Percentiles rank a stretch among this genome's conserved stretches.
phyloP scores from a whole-genome alignment of 208 protist genomes.

The Leishmania arabica region DNA sequence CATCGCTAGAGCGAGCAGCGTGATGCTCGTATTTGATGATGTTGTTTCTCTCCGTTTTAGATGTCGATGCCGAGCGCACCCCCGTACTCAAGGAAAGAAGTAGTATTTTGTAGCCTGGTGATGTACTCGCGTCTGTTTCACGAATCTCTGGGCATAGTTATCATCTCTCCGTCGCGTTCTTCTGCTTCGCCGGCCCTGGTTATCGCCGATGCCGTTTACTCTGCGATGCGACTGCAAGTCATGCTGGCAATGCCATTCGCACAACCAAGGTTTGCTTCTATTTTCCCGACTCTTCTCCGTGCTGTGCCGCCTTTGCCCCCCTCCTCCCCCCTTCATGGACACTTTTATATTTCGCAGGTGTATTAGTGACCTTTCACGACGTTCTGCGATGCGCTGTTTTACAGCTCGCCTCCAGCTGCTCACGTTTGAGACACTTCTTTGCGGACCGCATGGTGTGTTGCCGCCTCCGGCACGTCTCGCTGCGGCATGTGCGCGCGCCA shows the following conservation, averaged over 20 bases:
- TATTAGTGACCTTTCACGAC: neutral
- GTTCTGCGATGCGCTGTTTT: constrained; percentile 30
- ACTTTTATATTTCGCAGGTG: neutral
- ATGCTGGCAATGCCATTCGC: too few relatives aligned
- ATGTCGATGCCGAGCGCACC: neutral
- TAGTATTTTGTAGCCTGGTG: neutral
- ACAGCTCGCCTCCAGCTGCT: constrained; percentile 36
- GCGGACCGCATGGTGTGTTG: constrained; percentile 27
- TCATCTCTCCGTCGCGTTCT: neutral
- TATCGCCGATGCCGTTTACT: neutral
- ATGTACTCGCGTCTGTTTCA: neutral
- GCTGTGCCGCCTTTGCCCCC: neutral
- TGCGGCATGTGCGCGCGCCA: constrained; percentile 7
- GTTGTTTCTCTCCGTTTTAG: neutral
- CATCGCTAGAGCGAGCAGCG: neutral
- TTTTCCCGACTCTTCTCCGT: neutral
- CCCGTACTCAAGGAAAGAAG: neutral
- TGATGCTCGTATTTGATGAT: neutral
- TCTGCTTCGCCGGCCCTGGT: neutral
- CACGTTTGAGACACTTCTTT: constrained; percentile 67
- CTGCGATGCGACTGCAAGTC: neutral
- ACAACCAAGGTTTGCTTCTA: neutral
- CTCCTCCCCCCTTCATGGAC: neutral
- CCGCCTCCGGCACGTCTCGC: constrained; percentile 12
- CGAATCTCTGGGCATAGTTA: neutral